Percentiles rank a stretch among this genome's conserved stretches.
These are phyloP conservation scores for Ceratopteris richardii DNA, from an alignment of 75 land plant genomes.

Conservation along the genomic window DNA sequence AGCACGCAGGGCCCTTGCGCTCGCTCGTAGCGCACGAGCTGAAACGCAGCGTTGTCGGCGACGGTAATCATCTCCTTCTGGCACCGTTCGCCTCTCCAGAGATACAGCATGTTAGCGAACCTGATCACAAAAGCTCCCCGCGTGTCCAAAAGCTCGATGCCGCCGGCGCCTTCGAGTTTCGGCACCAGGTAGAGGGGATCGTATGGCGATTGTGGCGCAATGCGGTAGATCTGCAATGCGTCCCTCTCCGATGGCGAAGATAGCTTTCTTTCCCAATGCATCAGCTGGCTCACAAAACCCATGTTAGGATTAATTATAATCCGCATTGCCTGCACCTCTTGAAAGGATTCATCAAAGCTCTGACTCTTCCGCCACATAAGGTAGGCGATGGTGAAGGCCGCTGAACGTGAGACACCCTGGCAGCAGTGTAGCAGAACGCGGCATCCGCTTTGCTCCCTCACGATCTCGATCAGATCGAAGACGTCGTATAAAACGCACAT, in stretches of 20 bases:
- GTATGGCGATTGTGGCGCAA: constrained; percentile 33
- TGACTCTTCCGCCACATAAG: constrained; percentile 34
- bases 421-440: constrained; percentile 45
- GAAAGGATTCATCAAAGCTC: constrained; percentile 29
- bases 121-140: constrained; percentile 39
- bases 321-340: constrained; percentile 21
- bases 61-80: constrained; percentile 20
- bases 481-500: constrained; percentile 30
- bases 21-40: constrained; percentile 39
- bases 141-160: constrained; percentile 27
- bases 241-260: background rate
- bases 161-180: constrained; percentile 11
- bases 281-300: constrained; percentile 37
- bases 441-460: constrained; percentile 22
- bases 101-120: constrained; percentile 21
- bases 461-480: constrained; percentile 38
- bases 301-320: constrained; percentile 35
- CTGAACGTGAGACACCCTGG: constrained; percentile 41
- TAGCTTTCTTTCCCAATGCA: constrained; percentile 36
- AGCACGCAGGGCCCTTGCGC: constrained; percentile 20
- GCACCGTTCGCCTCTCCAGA: constrained; percentile 36
- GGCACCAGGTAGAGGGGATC: constrained; percentile 38
- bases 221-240: constrained; percentile 19
- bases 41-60: constrained; percentile 34
- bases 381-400: constrained; percentile 36